Percentiles rank a stretch among this genome's conserved stretches.
These are phyloP conservation scores for Neopestalotiopsis rosae DNA, from an alignment of 2,329 filamentous ascomycete species.

Conservation along the genomic window DNA sequence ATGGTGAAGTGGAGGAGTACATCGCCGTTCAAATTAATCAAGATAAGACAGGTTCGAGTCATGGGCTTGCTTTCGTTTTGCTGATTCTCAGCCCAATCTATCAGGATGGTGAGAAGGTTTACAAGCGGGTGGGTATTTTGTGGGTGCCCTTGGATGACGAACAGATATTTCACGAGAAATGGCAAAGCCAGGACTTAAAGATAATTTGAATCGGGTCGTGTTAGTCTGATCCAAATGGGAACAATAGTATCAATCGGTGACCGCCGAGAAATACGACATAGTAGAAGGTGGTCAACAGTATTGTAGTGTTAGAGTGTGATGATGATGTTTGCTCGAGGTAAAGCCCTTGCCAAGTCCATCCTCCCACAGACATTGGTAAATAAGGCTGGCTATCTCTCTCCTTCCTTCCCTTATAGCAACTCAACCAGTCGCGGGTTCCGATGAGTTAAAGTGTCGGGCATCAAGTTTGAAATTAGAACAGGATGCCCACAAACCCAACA, in stretches of 20 bases:
- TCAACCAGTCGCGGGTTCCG: too few species aligned
- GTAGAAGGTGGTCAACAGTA: too few species aligned
- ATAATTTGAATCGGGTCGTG: background rate
- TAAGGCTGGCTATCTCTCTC: too few species aligned
- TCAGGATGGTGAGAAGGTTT: background rate
- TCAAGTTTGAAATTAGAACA: too few species aligned
- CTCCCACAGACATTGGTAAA: too few species aligned
- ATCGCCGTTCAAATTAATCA: background rate
- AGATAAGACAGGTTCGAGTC: background rate
- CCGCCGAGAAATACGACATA: background rate
- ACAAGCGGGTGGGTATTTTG: background rate
- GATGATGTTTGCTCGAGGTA: too few species aligned
- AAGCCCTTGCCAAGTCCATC: too few species aligned
- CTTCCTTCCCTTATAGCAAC: too few species aligned
- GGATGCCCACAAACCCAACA: too few species aligned
- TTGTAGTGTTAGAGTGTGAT: too few species aligned
- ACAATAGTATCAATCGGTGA: background rate
- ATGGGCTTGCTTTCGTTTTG: background rate
- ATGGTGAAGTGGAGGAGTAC: background rate
- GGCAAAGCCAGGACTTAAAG: background rate
- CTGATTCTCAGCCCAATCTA: background rate
- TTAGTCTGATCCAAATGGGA: too few species aligned
- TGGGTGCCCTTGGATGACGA: background rate
- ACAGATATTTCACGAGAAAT: background rate
- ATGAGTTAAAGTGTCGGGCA: too few species aligned